Conservation (phyloP, 495 filamentous ascomycete genomes). For the Trichoderma erinaceum region DNA sequence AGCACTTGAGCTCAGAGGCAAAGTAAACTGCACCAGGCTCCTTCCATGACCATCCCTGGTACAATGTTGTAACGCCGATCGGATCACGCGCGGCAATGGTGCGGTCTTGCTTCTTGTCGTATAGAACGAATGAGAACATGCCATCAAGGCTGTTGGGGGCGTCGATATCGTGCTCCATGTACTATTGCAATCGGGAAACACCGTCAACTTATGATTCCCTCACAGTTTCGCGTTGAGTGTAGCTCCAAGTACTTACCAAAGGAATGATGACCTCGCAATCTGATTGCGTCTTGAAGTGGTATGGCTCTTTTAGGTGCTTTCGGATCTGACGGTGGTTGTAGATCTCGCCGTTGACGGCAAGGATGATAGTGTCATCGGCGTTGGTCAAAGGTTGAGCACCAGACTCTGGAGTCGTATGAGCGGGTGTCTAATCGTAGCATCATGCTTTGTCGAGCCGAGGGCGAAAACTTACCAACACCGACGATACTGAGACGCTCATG, state of each 20-base stretch:
- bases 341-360: constrained; percentile 99
- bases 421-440: background rate
- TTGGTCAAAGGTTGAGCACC: constrained; percentile 94
- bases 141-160: constrained; percentile 92
- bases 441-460: constrained; percentile 5
- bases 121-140: constrained; percentile 99
- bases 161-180: constrained; percentile 85
- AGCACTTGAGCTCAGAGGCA: constrained; percentile 90
- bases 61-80: constrained; percentile 95
- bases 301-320: constrained; percentile 70
- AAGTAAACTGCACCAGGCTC: constrained; percentile 87
- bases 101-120: constrained; percentile 86
- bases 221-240: background rate
- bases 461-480: constrained; percentile 70
- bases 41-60: constrained; percentile 75
- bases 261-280: constrained; percentile 98
- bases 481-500: constrained; percentile 98
- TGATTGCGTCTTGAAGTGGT: constrained; percentile 94
- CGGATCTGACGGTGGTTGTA: constrained; percentile 96
- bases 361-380: constrained; percentile 76
- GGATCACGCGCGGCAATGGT: constrained; percentile 92
- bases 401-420: constrained; percentile 57
- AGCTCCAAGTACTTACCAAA: constrained; percentile 54
- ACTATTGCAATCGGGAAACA: constrained; percentile 43
- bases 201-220: background rate